Evolutionary conservation across 331 rosid species (phyloP).

Genomic region (Malus hybrid): DNA sequence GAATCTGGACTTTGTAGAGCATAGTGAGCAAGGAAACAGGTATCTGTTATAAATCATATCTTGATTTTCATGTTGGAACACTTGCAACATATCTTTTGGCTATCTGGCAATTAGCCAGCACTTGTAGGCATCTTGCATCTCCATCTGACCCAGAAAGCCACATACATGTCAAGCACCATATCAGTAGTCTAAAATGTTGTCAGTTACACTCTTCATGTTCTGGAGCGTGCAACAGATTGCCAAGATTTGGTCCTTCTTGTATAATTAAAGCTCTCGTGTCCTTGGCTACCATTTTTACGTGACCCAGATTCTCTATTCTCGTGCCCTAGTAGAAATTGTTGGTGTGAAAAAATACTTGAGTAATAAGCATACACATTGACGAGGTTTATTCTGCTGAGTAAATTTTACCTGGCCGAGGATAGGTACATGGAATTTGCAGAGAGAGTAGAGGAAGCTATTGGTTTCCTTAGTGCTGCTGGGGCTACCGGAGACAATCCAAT

Average conservation of each 20-base stretch:
- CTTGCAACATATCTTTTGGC: not conserved
- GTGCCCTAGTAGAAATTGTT: not conserved
- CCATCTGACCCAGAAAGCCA: not conserved
- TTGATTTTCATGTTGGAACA: not conserved
- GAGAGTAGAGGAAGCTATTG: constrained; percentile 39
- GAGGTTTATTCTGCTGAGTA: not conserved
- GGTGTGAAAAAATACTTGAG: not conserved
- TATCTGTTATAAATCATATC: not conserved
- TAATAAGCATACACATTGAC: not conserved
- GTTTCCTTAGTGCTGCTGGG: constrained; percentile 38
- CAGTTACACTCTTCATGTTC: not conserved
- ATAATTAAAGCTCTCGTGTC: not conserved
- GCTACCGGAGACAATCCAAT: constrained; percentile 26
- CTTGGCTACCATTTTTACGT: not conserved
- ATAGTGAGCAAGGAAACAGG: constrained; percentile 42
- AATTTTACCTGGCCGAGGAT: constrained; percentile 1
- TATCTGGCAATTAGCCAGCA: not conserved
- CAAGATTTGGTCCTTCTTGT: not conserved
- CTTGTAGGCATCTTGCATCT: not conserved
- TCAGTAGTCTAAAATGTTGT: not conserved
- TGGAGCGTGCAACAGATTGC: not conserved
- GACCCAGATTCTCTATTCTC: not conserved
- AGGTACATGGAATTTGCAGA: constrained; percentile 37
- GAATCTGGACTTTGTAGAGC: constrained; percentile 39
- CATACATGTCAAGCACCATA: not conserved